phyloP scores from a whole-genome alignment of 1,284 basidiomycete genomes.

The Trichosporon asahii region DNA sequence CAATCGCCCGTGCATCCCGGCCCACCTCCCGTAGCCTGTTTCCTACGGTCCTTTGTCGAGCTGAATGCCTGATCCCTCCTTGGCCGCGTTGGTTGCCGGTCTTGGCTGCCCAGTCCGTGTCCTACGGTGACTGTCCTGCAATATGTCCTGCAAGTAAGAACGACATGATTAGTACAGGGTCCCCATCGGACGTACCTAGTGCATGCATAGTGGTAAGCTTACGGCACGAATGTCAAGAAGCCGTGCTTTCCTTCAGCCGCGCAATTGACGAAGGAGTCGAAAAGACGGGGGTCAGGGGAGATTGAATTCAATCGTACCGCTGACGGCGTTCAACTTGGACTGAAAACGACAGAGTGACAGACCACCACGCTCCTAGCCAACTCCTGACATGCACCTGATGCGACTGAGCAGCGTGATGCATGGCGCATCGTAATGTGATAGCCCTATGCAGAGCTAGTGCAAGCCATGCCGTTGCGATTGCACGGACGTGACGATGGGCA shows the following conservation, averaged over 20 bases:
- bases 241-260: background rate
- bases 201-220: background rate
- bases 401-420: background rate
- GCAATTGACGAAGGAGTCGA: background rate
- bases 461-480: background rate
- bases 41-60: background rate
- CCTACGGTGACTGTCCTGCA: background rate
- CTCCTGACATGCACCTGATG: too few species aligned
- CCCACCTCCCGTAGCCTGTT: background rate
- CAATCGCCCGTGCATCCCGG: background rate
- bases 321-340: background rate
- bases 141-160: background rate
- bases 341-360: background rate
- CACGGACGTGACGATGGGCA: background rate
- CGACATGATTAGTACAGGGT: background rate
- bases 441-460: background rate
- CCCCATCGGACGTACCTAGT: background rate
- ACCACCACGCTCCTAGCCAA: too few species aligned
- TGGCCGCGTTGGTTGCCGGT: background rate
- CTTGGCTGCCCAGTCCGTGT: background rate
- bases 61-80: background rate
- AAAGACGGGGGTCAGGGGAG: background rate
- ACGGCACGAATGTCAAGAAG: background rate
- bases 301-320: background rate
- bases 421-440: background rate